phyloP scores from a whole-genome alignment of 352 stramenopile genomes.

The Phytopythium vexans region DNA sequence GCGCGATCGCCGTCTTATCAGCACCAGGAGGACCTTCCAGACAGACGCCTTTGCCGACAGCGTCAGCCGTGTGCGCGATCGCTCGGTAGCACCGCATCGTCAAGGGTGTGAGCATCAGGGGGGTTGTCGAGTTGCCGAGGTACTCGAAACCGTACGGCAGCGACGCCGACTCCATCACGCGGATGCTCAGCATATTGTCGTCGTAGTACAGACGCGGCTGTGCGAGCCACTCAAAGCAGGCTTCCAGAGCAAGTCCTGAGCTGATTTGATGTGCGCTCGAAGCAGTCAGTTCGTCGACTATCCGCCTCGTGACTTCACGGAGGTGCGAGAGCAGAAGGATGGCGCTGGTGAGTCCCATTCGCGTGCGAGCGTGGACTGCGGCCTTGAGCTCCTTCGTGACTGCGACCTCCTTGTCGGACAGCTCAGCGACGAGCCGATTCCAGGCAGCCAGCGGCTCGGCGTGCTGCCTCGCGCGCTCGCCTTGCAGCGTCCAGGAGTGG shows the following conservation, averaged over 20 bases:
- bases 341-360: conserved; percentile 37
- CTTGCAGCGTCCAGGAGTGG: conserved; percentile 55
- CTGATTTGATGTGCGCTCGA: conserved; percentile 3
- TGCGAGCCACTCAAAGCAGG: conserved; percentile 41
- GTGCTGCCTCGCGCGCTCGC: conserved; percentile 39
- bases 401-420: conserved; percentile 29
- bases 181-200: conserved; percentile 42
- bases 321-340: conserved; percentile 49
- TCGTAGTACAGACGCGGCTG: conserved; percentile 73
- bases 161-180: conserved; percentile 39
- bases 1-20: conserved; percentile 47
- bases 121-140: conserved; percentile 36
- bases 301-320: conserved; percentile 35
- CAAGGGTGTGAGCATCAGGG: conserved; percentile 47
- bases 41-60: conserved; percentile 33
- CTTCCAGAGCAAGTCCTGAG: neutral
- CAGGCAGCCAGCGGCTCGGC: conserved; percentile 24
- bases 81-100: conserved; percentile 62
- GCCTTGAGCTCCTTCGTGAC: conserved; percentile 57
- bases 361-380: conserved; percentile 24
- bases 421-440: conserved; percentile 18
- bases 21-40: conserved; percentile 29
- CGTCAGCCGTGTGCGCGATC: conserved; percentile 34
- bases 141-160: conserved; percentile 76
- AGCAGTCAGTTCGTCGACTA: conserved; percentile 8